phyloP scores from a whole-genome alignment of 805 yeast species.

The Saccharomycopsis oosterbeekiorum region DNA sequence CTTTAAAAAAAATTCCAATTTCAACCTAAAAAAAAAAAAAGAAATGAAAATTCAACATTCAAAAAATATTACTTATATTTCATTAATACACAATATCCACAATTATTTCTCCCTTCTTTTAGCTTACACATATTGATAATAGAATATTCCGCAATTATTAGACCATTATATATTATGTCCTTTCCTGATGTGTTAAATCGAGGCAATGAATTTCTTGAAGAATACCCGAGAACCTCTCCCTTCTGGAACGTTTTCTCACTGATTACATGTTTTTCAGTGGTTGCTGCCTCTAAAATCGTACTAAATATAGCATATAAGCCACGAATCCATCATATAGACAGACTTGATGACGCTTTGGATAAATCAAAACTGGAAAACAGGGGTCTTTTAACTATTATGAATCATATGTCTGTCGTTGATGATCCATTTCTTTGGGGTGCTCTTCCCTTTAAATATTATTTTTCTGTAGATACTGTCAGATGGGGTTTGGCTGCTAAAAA shows the following conservation, averaged over 20 bases:
- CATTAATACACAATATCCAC: background rate
- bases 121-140: background rate
- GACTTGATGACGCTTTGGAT: constrained; percentile 53
- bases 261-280: constrained; percentile 56
- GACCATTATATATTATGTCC: constrained; percentile 39
- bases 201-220: constrained; percentile 61
- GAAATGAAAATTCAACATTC: background rate
- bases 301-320: constrained; percentile 57
- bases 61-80: background rate
- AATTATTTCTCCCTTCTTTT: background rate
- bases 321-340: constrained; percentile 48
- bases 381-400: constrained; percentile 78
- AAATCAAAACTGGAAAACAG: constrained; percentile 58
- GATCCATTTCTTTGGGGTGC: constrained; percentile 89
- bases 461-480: constrained; percentile 56
- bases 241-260: constrained; percentile 65
- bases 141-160: too few relatives aligned
- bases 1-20: background rate
- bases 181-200: constrained; percentile 55
- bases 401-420: constrained; percentile 85
- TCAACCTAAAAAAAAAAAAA: background rate
- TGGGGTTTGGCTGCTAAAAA: constrained; percentile 96
- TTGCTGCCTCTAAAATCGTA: constrained; percentile 53
- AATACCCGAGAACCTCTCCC: constrained; percentile 48
- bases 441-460: constrained; percentile 60